These are phyloP conservation scores for Dacryopinax spathularia DNA, from an alignment of 768 basidiomycete genomes.

Conservation along the genomic window DNA sequence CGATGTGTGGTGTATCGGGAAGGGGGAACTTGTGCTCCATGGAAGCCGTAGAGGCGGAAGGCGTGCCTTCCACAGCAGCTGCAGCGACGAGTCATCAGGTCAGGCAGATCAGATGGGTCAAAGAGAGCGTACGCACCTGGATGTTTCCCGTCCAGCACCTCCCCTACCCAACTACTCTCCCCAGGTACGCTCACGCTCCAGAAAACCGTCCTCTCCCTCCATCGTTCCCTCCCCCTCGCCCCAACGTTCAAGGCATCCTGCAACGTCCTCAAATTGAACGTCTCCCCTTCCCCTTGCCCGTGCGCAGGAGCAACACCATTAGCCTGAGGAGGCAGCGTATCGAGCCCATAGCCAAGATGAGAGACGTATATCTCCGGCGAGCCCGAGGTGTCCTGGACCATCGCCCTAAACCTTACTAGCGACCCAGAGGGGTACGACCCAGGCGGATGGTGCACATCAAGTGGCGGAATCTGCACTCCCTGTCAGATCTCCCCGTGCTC, in stretches of 20 bases:
- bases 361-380: slow-evolving; percentile 62
- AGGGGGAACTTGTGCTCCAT: slow-evolving; percentile 52
- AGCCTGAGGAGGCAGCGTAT: not conserved
- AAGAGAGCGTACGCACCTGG: not conserved
- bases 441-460: slow-evolving; percentile 37
- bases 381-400: slow-evolving; percentile 70
- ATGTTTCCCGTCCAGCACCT: not conserved
- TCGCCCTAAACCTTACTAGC: slow-evolving; percentile 57
- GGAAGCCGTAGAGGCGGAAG: not conserved
- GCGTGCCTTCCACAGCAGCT: not conserved
- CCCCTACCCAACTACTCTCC: slow-evolving; percentile 39
- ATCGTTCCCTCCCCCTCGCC: slow-evolving; percentile 32
- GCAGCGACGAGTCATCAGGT: not conserved
- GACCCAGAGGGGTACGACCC: slow-evolving; percentile 36
- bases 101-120: not conserved
- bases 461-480: slow-evolving; percentile 39
- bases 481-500: no score
- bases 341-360: slow-evolving; percentile 16
- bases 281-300: not conserved
- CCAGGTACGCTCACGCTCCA: slow-evolving; percentile 70
- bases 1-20: slow-evolving; percentile 41
- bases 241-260: slow-evolving; percentile 11
- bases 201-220: slow-evolving; percentile 48
- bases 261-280: not conserved
- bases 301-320: no score